These are phyloP conservation scores for Ceratocystis cacaofunesta DNA, from an alignment of 2,329 filamentous ascomycete genomes.

Conservation along the genomic window DNA sequence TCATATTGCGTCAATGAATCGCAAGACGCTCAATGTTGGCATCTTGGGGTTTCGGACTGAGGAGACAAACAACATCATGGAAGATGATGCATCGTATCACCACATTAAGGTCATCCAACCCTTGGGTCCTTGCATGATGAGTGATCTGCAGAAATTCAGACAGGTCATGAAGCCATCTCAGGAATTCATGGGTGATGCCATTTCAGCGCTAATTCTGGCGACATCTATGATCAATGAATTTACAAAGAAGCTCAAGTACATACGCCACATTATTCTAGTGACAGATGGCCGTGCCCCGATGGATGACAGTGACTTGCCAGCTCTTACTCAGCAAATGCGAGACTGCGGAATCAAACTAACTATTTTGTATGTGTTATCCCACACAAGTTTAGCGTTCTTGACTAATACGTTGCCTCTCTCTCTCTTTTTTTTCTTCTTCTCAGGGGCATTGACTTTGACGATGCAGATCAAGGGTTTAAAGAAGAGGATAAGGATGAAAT, in stretches of 20 bases:
- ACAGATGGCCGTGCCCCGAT: constrained; percentile 66
- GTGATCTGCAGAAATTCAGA: constrained; percentile 51
- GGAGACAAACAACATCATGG: constrained; percentile 53
- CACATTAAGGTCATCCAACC: constrained; percentile 71
- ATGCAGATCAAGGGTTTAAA: constrained; percentile 75
- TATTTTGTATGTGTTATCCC: constrained; percentile 46
- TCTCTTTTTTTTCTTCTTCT: neutral
- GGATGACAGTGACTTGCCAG: constrained; percentile 44
- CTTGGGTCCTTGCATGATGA: constrained; percentile 45
- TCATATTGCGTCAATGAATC: constrained; percentile 51
- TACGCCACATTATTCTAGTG: constrained; percentile 65
- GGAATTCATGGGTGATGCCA: constrained; percentile 60
- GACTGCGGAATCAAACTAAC: constrained; percentile 62
- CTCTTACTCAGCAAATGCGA: constrained; percentile 61
- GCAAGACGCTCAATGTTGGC: constrained; percentile 55
- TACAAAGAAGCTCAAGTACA: constrained; percentile 71
- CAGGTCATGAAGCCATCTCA: constrained; percentile 49
- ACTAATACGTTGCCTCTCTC: neutral
- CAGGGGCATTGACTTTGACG: constrained; percentile 87
- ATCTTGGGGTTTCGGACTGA: constrained; percentile 75
- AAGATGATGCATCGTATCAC: constrained; percentile 57
- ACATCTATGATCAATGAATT: constrained; percentile 70
- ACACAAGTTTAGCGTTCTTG: neutral
- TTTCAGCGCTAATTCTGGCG: constrained; percentile 76
- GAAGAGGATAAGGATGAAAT: constrained; percentile 64